These are phyloP conservation scores for Aspergillus ochraceoroseus DNA, from an alignment of 2,329 filamentous ascomycete species.

Conservation along the genomic window DNA sequence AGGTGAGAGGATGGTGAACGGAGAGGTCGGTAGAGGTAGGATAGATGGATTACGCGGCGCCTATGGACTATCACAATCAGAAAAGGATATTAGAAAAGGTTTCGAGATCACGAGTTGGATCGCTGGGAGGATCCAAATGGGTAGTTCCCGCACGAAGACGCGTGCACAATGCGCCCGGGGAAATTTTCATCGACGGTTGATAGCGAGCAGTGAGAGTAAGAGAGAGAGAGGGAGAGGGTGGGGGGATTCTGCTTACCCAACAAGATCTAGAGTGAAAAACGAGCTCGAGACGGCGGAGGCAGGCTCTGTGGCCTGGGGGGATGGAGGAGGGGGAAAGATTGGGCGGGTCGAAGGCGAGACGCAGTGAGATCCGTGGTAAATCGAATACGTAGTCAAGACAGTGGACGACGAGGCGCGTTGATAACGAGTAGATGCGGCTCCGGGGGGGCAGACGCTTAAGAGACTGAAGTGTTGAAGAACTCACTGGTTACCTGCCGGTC, in stretches of 20 bases:
- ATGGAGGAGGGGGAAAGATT: constrained; percentile 18
- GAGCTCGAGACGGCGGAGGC: constrained; percentile 21
- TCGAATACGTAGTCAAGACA: constrained; percentile 19
- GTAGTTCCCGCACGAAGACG: constrained; percentile 9
- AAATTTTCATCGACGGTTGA: constrained; percentile 15
- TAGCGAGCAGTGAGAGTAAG: constrained; percentile 8
- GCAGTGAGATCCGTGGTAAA: constrained; percentile 13
- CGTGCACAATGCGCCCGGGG: constrained; percentile 20
- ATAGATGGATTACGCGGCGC: constrained; percentile 32
- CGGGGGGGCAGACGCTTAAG: too few relatives aligned
- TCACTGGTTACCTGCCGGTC: too few relatives aligned
- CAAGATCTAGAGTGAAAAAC: constrained; percentile 26
- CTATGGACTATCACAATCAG: constrained; percentile 28
- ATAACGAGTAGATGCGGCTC: constrained; percentile 21
- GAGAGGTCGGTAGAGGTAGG: constrained; percentile 27
- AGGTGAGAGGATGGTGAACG: constrained; percentile 30
- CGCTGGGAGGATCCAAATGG: neutral
- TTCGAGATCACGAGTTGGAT: constrained; percentile 10
- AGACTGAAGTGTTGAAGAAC: too few relatives aligned
- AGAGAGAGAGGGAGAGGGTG: constrained; percentile 12
- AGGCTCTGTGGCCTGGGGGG: constrained; percentile 30
- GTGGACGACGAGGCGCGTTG: constrained; percentile 18
- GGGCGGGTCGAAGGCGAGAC: constrained; percentile 24
- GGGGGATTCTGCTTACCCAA: constrained; percentile 27
- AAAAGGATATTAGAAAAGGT: constrained; percentile 14